Percentiles rank a stretch among this genome's conserved stretches.
Conservation (phyloP, 208 protist species). For the Trypanosoma theileri region DNA sequence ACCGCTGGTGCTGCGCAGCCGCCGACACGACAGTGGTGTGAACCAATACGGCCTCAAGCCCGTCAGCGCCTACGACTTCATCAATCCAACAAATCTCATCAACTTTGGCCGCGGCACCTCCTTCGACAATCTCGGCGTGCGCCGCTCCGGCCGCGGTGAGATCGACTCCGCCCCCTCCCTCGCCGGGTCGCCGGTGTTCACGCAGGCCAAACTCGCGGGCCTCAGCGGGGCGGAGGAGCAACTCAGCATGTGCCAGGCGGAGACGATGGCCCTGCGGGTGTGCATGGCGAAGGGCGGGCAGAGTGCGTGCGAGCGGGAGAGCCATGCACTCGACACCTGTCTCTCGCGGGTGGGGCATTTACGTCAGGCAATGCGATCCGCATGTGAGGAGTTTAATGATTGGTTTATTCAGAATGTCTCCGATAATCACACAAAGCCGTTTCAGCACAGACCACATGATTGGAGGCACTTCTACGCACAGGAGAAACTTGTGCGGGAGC, state of each 20-base stretch:
- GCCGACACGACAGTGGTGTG: slow-evolving; percentile 70
- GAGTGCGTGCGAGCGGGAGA: slow-evolving; percentile 77
- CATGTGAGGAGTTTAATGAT: slow-evolving; percentile 81
- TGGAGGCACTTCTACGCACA: slow-evolving; percentile 87
- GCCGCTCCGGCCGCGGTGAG: slow-evolving; percentile 70
- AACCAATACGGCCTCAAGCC: slow-evolving; percentile 90
- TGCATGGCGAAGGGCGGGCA: slow-evolving; percentile 84
- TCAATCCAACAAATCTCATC: slow-evolving; percentile 88
- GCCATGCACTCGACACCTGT: slow-evolving; percentile 66
- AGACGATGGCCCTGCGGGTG: slow-evolving; percentile 84
- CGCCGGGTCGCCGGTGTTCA: slow-evolving; percentile 74
- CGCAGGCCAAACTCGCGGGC: slow-evolving; percentile 74
- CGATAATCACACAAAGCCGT: slow-evolving; percentile 91
- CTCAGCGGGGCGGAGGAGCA: slow-evolving; percentile 82
- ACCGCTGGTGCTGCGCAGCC: slow-evolving; percentile 67
- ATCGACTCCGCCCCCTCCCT: slow-evolving; percentile 83
- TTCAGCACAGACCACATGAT: slow-evolving; percentile 87
- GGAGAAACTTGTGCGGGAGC: slow-evolving; percentile 77
- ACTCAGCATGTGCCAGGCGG: slow-evolving; percentile 78
- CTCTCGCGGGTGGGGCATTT: slow-evolving; percentile 79
- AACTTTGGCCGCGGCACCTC: slow-evolving; percentile 88
- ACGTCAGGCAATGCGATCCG: slow-evolving; percentile 64
- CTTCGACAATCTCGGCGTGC: slow-evolving; percentile 87
- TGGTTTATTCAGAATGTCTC: slow-evolving; percentile 91
- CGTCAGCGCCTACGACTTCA: slow-evolving; percentile 74